Evolutionary conservation across 176 grass and related monocot genomes (phyloP).

Genomic region (Carex cristatella): DNA sequence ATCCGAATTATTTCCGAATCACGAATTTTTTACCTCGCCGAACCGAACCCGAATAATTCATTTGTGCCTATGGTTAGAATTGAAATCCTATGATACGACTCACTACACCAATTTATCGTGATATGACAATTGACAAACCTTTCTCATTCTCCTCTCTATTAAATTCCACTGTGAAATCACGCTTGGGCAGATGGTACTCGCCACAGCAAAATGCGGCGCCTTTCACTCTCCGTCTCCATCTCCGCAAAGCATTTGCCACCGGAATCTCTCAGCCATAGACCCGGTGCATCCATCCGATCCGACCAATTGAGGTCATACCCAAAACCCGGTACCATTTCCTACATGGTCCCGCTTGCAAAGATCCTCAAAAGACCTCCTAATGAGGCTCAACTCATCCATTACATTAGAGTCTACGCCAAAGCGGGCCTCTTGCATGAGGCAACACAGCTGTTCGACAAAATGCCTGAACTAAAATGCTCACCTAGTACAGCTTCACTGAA

Average conservation of each 20-base stretch:
- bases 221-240: not conserved
- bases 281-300: not conserved
- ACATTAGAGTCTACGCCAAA: conserved; percentile 11
- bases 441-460: conserved; percentile 31
- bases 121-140: not conserved
- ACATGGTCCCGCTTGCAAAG: not conserved
- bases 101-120: too few species aligned
- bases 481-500: conserved; percentile 22
- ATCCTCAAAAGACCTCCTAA: conserved; percentile 8
- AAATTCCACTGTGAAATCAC: not conserved
- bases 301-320: not conserved
- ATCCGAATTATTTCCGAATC: too few species aligned
- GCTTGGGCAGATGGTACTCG: not conserved
- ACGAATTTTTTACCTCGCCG: too few species aligned
- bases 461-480: conserved; percentile 23
- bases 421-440: conserved; percentile 17
- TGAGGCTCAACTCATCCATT: conserved; percentile 22
- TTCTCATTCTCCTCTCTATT: not conserved
- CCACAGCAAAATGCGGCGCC: not conserved
- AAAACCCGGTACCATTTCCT: not conserved
- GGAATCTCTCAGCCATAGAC: not conserved
- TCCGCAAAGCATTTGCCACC: not conserved
- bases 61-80: too few species aligned
- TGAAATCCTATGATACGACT: too few species aligned
- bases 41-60: too few species aligned